phyloP scores from a whole-genome alignment of 140 eudicot genomes.

The Ambrosia hybrid region DNA sequence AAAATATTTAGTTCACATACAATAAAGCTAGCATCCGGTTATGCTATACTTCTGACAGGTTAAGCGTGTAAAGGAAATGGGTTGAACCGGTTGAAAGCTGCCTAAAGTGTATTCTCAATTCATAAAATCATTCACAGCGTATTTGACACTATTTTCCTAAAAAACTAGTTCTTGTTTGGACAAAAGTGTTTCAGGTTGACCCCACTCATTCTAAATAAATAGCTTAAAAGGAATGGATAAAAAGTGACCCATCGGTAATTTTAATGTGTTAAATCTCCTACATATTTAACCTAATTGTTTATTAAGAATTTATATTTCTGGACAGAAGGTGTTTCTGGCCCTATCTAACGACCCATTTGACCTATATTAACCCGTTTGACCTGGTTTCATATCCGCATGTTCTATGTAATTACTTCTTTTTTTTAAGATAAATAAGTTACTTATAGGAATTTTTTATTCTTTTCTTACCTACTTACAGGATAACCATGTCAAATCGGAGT shows the following conservation, averaged over 20 bases:
- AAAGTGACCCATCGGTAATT: too few species aligned
- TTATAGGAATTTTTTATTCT: neutral
- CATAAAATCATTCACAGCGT: neutral
- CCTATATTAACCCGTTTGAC: neutral
- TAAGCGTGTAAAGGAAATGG: neutral
- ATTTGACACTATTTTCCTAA: neutral
- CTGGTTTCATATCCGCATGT: neutral
- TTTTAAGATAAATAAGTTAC: neutral
- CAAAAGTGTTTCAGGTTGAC: neutral
- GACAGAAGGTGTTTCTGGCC: neutral
- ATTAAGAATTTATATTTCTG: neutral
- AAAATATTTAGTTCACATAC: slow-evolving; percentile 15
- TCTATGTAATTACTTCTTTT: neutral
- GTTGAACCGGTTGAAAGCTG: neutral
- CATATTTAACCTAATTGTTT: neutral
- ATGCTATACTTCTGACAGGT: neutral
- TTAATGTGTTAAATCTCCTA: too few species aligned
- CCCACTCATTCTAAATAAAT: neutral
- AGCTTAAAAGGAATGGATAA: neutral
- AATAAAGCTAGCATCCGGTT: too few species aligned
- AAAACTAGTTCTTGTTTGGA: neutral
- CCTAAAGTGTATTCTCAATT: neutral
- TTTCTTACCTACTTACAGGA: slow-evolving; percentile 27
- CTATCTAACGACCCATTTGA: neutral
- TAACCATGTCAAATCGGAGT: slow-evolving; percentile 23